phyloP scores from a whole-genome alignment of 2,329 filamentous ascomycete genomes.

The Aureobasidium musti region DNA sequence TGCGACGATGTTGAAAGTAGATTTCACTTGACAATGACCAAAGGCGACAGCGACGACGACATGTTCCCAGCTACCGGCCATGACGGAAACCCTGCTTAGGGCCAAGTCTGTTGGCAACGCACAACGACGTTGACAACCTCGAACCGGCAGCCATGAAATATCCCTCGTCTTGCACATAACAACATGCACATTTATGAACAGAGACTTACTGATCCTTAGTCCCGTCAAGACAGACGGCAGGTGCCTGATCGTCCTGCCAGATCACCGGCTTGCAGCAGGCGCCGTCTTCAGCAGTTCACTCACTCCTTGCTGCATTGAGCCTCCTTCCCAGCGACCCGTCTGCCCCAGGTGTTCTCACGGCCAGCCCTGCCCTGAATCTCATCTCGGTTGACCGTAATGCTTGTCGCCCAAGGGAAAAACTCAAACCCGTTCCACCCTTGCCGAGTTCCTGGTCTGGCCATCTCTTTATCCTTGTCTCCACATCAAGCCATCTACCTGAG shows the following conservation, averaged over 20 bases:
- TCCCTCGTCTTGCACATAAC: background rate
- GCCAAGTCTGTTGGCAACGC: slow-evolving; percentile 6
- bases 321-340: slow-evolving; percentile 9
- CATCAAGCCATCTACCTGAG: slow-evolving; percentile 14
- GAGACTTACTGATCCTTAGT: background rate
- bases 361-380: slow-evolving; percentile 12
- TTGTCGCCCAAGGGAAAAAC: background rate
- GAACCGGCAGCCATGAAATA: background rate
- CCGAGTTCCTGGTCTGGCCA: slow-evolving; percentile 1
- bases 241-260: slow-evolving; percentile 16
- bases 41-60: slow-evolving; percentile 3
- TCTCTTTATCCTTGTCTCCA: background rate
- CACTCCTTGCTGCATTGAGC: slow-evolving; percentile 3
- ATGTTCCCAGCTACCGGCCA: background rate
- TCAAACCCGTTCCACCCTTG: slow-evolving; percentile 5
- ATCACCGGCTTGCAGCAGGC: slow-evolving; percentile 10
- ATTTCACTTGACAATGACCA: background rate
- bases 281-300: background rate
- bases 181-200: background rate
- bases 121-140: background rate
- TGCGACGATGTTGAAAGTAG: background rate
- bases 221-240: background rate
- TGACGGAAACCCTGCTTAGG: slow-evolving; percentile 16
- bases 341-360: slow-evolving; percentile 16
- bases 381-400: slow-evolving; percentile 22